phyloP scores from a whole-genome alignment of 2,329 filamentous ascomycete genomes.

The Trichoderma sp. region DNA sequence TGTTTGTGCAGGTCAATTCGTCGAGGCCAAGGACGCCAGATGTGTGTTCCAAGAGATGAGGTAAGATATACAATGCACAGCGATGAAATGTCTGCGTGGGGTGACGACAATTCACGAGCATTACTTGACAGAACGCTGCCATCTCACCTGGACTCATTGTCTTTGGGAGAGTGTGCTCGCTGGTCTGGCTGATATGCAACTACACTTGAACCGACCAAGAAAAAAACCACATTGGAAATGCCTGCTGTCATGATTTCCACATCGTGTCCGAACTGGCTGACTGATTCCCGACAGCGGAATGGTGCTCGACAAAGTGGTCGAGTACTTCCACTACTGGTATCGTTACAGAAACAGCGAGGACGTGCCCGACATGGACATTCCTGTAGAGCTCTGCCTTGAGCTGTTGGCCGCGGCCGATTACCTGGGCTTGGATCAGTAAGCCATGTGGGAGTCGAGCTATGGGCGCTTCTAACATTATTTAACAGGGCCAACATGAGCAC shows the following conservation, averaged over 20 bases:
- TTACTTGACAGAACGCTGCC: conserved; percentile 44
- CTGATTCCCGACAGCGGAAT: conserved; percentile 53
- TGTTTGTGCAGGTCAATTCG: conserved; percentile 55
- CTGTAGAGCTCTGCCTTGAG: conserved; percentile 74
- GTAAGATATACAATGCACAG: conserved; percentile 45
- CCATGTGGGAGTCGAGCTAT: conserved; percentile 17
- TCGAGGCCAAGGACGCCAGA: conserved; percentile 62
- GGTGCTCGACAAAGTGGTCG: conserved; percentile 75
- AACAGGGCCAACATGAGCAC: conserved; percentile 39
- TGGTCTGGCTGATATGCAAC: conserved; percentile 51
- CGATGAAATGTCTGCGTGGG: conserved; percentile 19
- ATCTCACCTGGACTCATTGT: conserved; percentile 44
- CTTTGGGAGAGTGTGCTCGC: conserved; percentile 26
- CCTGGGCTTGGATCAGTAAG: conserved; percentile 62
- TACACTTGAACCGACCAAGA: conserved; percentile 64
- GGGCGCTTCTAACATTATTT: conserved; percentile 30
- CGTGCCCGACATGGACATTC: conserved; percentile 78
- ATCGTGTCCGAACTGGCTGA: neutral
- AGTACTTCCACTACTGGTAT: conserved; percentile 83
- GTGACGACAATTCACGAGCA: conserved; percentile 35
- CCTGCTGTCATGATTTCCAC: neutral
- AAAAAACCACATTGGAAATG: neutral
- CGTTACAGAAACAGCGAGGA: conserved; percentile 67
- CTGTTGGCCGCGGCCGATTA: conserved; percentile 76
- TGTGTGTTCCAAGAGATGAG: conserved; percentile 72